Percentiles rank a stretch among this genome's conserved stretches.
Conservation (phyloP, 2,329 filamentous ascomycete genomes). For the Trichoderma polysporum region DNA sequence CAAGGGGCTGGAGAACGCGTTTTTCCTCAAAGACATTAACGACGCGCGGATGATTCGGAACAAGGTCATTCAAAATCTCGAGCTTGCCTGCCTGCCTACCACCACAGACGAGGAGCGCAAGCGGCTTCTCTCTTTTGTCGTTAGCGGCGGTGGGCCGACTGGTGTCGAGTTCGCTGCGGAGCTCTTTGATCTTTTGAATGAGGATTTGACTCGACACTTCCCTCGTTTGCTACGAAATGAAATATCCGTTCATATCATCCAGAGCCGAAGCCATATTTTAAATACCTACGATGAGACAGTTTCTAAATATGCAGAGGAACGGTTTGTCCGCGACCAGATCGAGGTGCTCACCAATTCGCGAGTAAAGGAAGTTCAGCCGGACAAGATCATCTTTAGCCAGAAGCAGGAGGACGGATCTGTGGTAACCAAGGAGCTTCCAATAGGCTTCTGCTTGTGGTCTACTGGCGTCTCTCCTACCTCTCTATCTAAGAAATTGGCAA, state of each 20-base stretch:
- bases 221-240: conserved; percentile 91
- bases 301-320: conserved; percentile 86
- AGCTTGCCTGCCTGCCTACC: conserved; percentile 88
- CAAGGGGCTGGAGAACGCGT: conserved; percentile 87
- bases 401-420: conserved; percentile 69
- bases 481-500: conserved; percentile 72
- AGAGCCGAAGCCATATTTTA: conserved; percentile 89
- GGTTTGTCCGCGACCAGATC: conserved; percentile 87
- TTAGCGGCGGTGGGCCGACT: conserved; percentile 92
- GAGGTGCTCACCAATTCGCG: conserved; percentile 90
- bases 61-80: conserved; percentile 82
- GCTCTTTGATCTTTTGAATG: conserved; percentile 92
- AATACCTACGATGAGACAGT: conserved; percentile 98
- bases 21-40: conserved; percentile 92
- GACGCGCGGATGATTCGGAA: conserved; percentile 90
- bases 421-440: conserved; percentile 89
- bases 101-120: conserved; percentile 84
- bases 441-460: conserved; percentile 97
- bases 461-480: conserved; percentile 88
- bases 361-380: conserved; percentile 80
- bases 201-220: conserved; percentile 81
- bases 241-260: conserved; percentile 95
- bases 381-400: conserved; percentile 88
- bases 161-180: conserved; percentile 98
- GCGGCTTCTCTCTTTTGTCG: conserved; percentile 88